A percentile compares a stretch with the other conserved stretches of the same genome.
phyloP scores from a whole-genome alignment of 2,329 filamentous ascomycete species.

The Sporothrix curviconia region DNA sequence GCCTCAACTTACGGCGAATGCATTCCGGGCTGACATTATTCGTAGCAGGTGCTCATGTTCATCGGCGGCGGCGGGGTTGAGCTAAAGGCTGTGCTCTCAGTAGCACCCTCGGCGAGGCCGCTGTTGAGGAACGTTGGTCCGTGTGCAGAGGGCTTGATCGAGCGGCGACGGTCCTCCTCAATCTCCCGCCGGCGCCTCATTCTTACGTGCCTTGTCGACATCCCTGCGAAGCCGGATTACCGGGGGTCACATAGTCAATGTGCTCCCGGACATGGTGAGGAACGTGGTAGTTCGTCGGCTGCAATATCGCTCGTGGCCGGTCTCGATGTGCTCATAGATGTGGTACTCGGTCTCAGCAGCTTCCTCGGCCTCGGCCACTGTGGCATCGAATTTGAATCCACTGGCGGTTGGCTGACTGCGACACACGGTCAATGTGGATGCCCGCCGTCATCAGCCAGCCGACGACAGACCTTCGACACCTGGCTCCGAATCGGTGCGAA shows the following conservation, averaged over 20 bases:
- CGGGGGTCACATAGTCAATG: conserved; percentile 52
- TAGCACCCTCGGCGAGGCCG: neutral
- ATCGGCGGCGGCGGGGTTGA: conserved; percentile 9
- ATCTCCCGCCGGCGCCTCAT: conserved; percentile 1
- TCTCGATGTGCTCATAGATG: conserved; percentile 21
- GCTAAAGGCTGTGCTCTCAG: neutral
- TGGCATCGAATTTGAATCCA: conserved; percentile 26
- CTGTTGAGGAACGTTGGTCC: conserved; percentile 1
- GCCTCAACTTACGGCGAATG: conserved; percentile 13
- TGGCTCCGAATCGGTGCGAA: conserved; percentile 31
- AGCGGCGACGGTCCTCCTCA: conserved; percentile 1
- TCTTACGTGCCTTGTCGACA: conserved; percentile 1
- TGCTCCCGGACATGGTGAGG: conserved; percentile 40
- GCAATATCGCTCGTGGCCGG: conserved; percentile 21
- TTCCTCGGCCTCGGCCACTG: conserved; percentile 22
- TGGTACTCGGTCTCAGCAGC: conserved; percentile 23
- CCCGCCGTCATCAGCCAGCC: conserved; percentile 30
- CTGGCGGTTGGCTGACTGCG: conserved; percentile 21
- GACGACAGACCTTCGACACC: conserved; percentile 28
- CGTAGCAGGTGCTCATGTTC: conserved; percentile 19
- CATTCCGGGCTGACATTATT: conserved; percentile 19
- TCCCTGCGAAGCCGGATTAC: conserved; percentile 40
- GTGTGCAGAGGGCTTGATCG: conserved; percentile 3
- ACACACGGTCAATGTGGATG: conserved; percentile 22
- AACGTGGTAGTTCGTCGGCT: conserved; percentile 33